Evolutionary conservation across 345 rosid genomes (phyloP), one percentile per base, ranked within the genome.

Genomic region (Rhodamnia rubescens): DNA sequence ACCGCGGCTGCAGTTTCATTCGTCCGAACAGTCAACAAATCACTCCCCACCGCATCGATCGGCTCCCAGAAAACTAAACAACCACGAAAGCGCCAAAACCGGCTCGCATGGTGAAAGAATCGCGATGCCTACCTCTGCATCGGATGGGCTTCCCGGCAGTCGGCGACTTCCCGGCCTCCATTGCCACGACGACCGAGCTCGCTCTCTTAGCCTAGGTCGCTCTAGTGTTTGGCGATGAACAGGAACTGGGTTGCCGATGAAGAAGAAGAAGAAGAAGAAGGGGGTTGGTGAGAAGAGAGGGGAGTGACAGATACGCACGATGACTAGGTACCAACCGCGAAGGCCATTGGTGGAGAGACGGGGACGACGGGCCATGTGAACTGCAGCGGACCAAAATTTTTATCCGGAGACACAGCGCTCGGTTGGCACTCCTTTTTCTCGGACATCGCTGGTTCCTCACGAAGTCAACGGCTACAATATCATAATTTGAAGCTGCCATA

Each of bases 1-100:
- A 96, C 90, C 47, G 98, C 99, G 47, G 99, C 98, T 95, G 86
- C 85, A 47, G 15, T 74, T 52, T 7, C 49, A 21, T 49, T 21
- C 11, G 32, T 14, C 29, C 5, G 20, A 36, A 22, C 22, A 51
- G 10, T 14, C 84, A 11, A 4, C 57, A 47, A 56, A 44, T 50
- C 51, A 21, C 12, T 53, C 75, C 80, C 29, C 56, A 32, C 21
- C 61, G 26, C 53, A 64, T 85, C 32, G 14, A 27, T 0, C 21
- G 22, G 22, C 24, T 8, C 13, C 51, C 75, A 9, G 26, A 13
- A 81, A 82, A 64, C 69, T 36, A 69, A 2, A 18, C 24, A 21
- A 29, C 22, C 42, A 18, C 75, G 47, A 49, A 32, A 7, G 8
- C 56, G 53, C 11, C 27, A 5, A 7, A 11, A 64, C 9, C 27